Percentiles rank a stretch among this genome's conserved stretches.
phyloP scores from a whole-genome alignment of 371 early-diverging fungal species.

The Cokeromyces recurvatus region DNA sequence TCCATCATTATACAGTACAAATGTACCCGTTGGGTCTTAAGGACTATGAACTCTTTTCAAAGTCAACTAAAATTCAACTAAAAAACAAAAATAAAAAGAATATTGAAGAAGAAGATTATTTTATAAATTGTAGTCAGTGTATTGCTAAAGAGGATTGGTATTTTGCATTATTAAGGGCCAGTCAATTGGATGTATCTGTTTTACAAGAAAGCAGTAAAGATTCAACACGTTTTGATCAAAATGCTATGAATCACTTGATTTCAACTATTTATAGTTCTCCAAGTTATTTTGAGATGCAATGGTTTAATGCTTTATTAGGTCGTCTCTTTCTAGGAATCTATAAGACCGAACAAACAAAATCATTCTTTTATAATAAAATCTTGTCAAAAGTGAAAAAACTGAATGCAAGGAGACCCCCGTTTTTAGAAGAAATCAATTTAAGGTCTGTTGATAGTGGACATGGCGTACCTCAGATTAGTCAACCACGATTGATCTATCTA shows the following conservation, averaged over 20 bases:
- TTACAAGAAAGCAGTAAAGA: constrained; percentile 18
- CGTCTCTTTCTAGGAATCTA: constrained; percentile 73
- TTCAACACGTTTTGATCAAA: constrained; percentile 45
- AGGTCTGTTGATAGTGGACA: constrained; percentile 75
- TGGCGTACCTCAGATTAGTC: constrained; percentile 75
- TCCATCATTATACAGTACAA: constrained; percentile 61
- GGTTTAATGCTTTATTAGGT: constrained; percentile 89
- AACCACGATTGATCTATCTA: constrained; percentile 67
- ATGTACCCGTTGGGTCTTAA: constrained; percentile 61
- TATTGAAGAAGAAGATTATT: constrained; percentile 29
- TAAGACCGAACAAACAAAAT: constrained; percentile 56
- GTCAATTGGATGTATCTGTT: constrained; percentile 15
- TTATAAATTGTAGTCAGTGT: constrained; percentile 47
- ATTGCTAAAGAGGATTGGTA: constrained; percentile 93
- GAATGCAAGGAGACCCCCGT: constrained; percentile 65
- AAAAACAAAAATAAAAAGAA: constrained; percentile 18
- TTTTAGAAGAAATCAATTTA: constrained; percentile 77
- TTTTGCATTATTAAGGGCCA: constrained; percentile 46
- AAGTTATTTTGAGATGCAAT: constrained; percentile 56
- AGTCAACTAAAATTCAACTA: constrained; percentile 48
- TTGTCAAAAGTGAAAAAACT: constrained; percentile 57
- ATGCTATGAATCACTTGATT: constrained; percentile 51
- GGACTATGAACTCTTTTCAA: constrained; percentile 57
- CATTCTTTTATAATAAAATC: constrained; percentile 61
- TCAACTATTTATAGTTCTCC: constrained; percentile 52